Evolutionary conservation across 2,329 filamentous ascomycete species (phyloP).

Genomic region (Sporothrix sp.): DNA sequence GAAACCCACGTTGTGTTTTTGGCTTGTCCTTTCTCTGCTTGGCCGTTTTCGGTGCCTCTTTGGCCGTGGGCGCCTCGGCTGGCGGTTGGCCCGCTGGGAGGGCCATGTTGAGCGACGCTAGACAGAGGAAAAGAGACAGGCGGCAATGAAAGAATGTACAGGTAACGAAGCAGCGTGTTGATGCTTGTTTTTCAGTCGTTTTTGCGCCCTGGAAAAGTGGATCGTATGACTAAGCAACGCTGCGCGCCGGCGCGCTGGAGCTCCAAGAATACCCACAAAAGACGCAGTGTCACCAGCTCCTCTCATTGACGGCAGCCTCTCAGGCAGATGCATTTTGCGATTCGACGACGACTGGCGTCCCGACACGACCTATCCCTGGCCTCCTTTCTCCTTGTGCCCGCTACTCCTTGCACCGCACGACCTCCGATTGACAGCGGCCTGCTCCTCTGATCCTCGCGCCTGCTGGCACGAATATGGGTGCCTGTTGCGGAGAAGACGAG

Average conservation of each 20-base stretch:
- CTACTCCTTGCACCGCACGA: not conserved
- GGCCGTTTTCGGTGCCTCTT: not conserved
- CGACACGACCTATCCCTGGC: not conserved
- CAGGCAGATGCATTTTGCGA: slow-evolving; percentile 4
- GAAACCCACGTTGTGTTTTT: no score
- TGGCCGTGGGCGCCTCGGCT: not conserved
- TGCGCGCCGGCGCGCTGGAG: no score
- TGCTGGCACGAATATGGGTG: slow-evolving; percentile 19
- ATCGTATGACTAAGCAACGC: no score
- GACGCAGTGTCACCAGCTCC: not conserved
- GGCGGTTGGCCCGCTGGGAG: no score
- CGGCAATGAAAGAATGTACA: no score
- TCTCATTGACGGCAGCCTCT: not conserved
- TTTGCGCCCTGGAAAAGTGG: no score
- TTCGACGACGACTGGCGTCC: not conserved
- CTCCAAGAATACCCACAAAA: no score
- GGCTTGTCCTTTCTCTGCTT: not conserved
- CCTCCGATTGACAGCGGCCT: not conserved
- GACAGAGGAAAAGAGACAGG: no score
- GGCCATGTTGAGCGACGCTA: not conserved
- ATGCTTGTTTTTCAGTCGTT: no score
- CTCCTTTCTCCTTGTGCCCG: no score
- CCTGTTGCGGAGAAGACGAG: slow-evolving; percentile 17
- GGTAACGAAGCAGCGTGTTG: no score
- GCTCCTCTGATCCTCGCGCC: not conserved